A percentile compares a stretch with the other conserved stretches of the same genome.
phyloP scores from a whole-genome alignment of 2,329 filamentous ascomycete species.

The Pestalotiopsis sp. region DNA sequence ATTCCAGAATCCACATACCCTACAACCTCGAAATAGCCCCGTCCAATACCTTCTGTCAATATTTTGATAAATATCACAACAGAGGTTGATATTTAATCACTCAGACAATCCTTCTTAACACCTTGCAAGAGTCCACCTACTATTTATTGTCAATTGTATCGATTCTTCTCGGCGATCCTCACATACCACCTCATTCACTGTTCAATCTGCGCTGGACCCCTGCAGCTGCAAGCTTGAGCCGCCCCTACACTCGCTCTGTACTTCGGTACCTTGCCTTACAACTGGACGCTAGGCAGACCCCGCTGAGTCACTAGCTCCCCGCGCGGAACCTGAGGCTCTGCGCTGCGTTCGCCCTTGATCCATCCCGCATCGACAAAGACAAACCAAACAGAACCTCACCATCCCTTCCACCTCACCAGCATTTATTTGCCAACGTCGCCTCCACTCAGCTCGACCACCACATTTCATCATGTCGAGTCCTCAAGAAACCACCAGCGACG shows the following conservation, averaged over 20 bases:
- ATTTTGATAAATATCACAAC: no score
- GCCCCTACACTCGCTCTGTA: not conserved
- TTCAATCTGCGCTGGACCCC: no score
- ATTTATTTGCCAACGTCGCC: constrained; percentile 9
- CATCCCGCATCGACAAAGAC: not conserved
- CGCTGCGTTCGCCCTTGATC: not conserved
- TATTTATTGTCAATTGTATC: no score
- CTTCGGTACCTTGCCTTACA: not conserved
- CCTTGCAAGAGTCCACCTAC: no score
- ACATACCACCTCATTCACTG: no score
- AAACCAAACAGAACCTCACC: not conserved
- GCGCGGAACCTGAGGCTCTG: not conserved
- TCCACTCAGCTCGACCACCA: constrained; percentile 9
- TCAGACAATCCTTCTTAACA: no score
- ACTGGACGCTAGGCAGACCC: not conserved
- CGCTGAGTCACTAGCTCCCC: not conserved
- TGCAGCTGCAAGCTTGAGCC: no score
- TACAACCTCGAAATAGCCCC: no score
- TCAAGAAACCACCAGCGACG: constrained; percentile 49
- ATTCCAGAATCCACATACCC: no score
- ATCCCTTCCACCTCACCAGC: constrained; percentile 2
- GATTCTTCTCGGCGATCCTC: no score
- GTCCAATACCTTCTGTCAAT: no score
- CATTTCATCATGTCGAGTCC: constrained; percentile 57
- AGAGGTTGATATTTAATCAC: no score